Evolutionary conservation across 2,329 filamentous ascomycete species (phyloP), one percentile per base, ranked within the genome.

Genomic region (Alternaria novae-zelandiae): DNA sequence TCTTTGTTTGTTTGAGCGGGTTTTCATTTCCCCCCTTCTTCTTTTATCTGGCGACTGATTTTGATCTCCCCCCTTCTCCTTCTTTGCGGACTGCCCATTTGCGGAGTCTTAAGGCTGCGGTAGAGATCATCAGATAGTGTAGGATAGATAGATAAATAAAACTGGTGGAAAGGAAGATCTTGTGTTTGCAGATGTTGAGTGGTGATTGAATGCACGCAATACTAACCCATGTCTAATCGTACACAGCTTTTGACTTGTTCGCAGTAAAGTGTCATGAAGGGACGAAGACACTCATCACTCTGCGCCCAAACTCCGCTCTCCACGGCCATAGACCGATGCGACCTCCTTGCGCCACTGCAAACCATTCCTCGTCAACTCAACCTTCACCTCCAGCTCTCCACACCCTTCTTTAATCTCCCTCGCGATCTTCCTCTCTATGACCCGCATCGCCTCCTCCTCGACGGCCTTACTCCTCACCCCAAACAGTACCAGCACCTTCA

Each of bases 51-150:
- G 66, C 60, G 57, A 68, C 71, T 73, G 73, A 69, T 73, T 76
- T 70, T 44, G 69, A 74, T 74, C 73, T 77, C 76, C 76, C 76
- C 76, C 76, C 71, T 72, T 73, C 64, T 71, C 59, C 57, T 63
- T 70, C 53, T 64, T 25, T 44, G 28, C 30, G 20, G 36, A 41
- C 36, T 41, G 30, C 44, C 47, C 61, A 65, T 61, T 30, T 61
- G 54, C 58, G 63, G 63, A 69, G 68, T 69, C 59, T 59, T 36
- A 49, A 69, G 67, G 74, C 65, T 62, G 66, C 61, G 74, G 74
- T 76, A 70, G 75, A 78, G 74, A 63, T 76, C 73, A 66, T 75
- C 73, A 76, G 69, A 72, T 73, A 76, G 66, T 76, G 70, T 74
- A 76, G 61, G 59, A 67, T 70, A 71, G 61, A 65, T 41, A 71